Percentiles rank a stretch among this genome's conserved stretches.
Evolutionary conservation across 306 rosid species (phyloP).

Genomic region (Heteromeles arbutifolia): DNA sequence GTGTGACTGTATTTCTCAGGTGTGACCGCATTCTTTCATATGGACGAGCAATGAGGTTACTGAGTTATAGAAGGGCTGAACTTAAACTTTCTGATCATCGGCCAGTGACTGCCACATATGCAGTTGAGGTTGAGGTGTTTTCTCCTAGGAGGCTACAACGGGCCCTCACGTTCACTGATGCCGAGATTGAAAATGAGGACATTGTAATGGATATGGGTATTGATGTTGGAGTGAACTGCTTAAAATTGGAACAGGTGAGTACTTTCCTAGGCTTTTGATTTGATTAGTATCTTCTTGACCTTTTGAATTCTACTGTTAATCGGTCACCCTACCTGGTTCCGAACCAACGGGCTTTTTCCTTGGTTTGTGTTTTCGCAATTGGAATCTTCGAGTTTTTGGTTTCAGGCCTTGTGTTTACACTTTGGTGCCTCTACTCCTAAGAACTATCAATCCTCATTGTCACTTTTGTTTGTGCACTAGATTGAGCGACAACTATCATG

Average conservation of each 20-base stretch:
- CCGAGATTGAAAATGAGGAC: conserved; percentile 69
- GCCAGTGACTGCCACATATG: conserved; percentile 75
- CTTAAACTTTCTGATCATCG: conserved; percentile 82
- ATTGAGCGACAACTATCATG: not conserved
- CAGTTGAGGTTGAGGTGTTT: conserved; percentile 87
- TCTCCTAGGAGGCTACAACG: conserved; percentile 66
- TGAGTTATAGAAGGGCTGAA: conserved; percentile 62
- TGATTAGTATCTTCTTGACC: not conserved
- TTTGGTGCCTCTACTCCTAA: not conserved
- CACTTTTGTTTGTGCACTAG: not conserved
- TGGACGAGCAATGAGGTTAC: conserved; percentile 71
- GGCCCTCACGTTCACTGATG: conserved; percentile 78
- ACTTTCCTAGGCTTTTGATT: conserved; percentile 1
- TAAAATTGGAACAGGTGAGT: conserved; percentile 32
- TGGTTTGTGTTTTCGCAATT: not conserved
- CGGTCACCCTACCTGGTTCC: not conserved
- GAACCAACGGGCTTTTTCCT: not conserved
- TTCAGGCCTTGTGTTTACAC: not conserved
- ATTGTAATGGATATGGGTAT: conserved; percentile 21
- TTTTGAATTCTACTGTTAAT: not conserved
- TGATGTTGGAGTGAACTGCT: conserved; percentile 26
- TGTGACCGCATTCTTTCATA: conserved; percentile 87
- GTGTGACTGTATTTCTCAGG: conserved; percentile 41
- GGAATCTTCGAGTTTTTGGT: not conserved
- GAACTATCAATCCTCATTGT: not conserved